Evolutionary conservation across 1,139 yeast genomes (phyloP).

Genomic region (Entelexis sorbosivorans): DNA sequence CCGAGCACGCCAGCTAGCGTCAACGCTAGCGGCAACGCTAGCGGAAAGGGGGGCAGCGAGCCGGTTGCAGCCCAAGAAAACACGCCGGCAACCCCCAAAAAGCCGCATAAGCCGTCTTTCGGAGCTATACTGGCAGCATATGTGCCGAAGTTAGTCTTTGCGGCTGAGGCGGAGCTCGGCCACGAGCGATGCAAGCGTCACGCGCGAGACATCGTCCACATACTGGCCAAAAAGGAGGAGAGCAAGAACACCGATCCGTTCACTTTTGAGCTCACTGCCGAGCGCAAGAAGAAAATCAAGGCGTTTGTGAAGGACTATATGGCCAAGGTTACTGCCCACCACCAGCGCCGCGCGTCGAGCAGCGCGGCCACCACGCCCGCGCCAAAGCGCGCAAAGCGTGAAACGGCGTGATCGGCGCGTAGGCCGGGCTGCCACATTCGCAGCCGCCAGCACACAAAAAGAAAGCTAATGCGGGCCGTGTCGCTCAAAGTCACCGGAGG

Average conservation of each 20-base stretch:
- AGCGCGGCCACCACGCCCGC: not conserved
- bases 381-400: not conserved
- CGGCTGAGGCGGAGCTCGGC: slow-evolving; percentile 55
- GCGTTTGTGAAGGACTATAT: slow-evolving; percentile 54
- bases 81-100: not conserved
- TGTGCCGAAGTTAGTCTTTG: slow-evolving; percentile 69
- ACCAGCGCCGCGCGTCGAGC: slow-evolving; percentile 30
- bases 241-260: slow-evolving; percentile 17
- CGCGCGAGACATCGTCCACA: slow-evolving; percentile 63
- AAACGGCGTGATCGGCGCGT: not conserved
- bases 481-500: no score
- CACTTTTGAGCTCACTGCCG: slow-evolving; percentile 46
- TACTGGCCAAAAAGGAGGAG: slow-evolving; percentile 52
- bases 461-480: no score
- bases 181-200: slow-evolving; percentile 65
- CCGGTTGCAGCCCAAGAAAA: not conserved
- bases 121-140: slow-evolving; percentile 46
- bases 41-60: not conserved
- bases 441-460: no score
- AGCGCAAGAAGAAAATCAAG: slow-evolving; percentile 59
- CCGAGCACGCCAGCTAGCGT: not conserved
- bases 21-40: no score
- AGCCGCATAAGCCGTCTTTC: slow-evolving; percentile 4
- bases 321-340: slow-evolving; percentile 56
- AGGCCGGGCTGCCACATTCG: no score